Percentiles rank a stretch among this genome's conserved stretches.
Conservation (phyloP, 768 basidiomycete genomes). For the Mycena epipterygia region DNA sequence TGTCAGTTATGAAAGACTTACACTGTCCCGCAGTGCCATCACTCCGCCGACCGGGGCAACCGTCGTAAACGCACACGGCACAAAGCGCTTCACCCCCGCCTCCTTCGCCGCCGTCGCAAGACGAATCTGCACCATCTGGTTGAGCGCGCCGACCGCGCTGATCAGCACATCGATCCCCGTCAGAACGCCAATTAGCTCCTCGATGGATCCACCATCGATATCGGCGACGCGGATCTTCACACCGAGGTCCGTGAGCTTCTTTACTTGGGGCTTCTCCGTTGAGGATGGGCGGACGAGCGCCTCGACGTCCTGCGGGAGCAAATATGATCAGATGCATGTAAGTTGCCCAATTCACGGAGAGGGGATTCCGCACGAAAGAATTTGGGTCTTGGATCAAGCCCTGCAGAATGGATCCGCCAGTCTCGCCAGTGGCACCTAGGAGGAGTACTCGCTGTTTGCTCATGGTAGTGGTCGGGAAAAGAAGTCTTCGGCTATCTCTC, state of each 20-base stretch:
- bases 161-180: slow-evolving; percentile 28
- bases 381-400: slow-evolving; percentile 9
- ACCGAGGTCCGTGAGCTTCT: slow-evolving; percentile 6
- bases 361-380: slow-evolving; percentile 20
- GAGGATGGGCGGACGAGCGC: slow-evolving; percentile 31
- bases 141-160: slow-evolving; percentile 22
- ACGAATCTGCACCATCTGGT: slow-evolving; percentile 13
- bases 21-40: slow-evolving; percentile 13
- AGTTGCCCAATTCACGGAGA: too few relatives aligned
- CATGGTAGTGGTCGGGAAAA: slow-evolving; percentile 9
- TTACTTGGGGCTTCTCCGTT: slow-evolving; percentile 5
- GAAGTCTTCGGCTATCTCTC: too few relatives aligned
- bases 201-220: slow-evolving; percentile 19
- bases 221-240: slow-evolving; percentile 24
- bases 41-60: slow-evolving; percentile 25
- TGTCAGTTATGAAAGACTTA: not conserved
- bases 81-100: slow-evolving; percentile 31
- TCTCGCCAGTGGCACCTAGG: slow-evolving; percentile 28
- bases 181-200: not conserved
- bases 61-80: slow-evolving; percentile 26
- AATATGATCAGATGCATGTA: too few relatives aligned
- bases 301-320: slow-evolving; percentile 8
- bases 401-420: slow-evolving; percentile 24
- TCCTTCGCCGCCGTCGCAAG: slow-evolving; percentile 30
- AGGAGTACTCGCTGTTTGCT: slow-evolving; percentile 25